A percentile compares a stretch with the other conserved stretches of the same genome.
Evolutionary conservation across 169 alveolate species (phyloP).

Genomic region (Theileria orientalis): DNA sequence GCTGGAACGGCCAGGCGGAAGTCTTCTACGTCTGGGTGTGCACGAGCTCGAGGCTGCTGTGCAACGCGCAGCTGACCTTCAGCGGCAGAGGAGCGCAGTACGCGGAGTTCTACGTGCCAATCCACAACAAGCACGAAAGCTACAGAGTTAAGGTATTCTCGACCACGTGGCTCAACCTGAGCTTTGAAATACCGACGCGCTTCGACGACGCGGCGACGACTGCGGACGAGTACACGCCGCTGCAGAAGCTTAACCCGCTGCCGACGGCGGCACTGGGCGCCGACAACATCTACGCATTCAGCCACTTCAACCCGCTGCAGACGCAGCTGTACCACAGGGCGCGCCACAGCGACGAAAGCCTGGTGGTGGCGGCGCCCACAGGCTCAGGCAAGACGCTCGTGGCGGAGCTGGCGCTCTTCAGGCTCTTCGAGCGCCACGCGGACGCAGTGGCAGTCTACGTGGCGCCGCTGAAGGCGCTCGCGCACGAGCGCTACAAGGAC

Average conservation of each 20-base stretch:
- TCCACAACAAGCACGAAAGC: conserved; percentile 13
- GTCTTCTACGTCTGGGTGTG: conserved; percentile 60
- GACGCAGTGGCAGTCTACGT: conserved; percentile 91
- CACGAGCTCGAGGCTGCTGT: conserved; percentile 26
- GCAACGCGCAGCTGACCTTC: conserved; percentile 23
- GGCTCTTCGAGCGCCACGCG: conserved; percentile 83
- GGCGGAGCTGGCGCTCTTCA: conserved; percentile 94
- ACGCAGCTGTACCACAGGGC: conserved; percentile 95
- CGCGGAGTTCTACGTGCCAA: conserved; percentile 47
- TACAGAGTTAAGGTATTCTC: conserved; percentile 46
- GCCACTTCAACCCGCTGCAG: conserved; percentile 93
- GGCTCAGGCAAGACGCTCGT: conserved; percentile 98
- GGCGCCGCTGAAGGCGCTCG: conserved; percentile 99
- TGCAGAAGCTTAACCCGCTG: conserved; percentile 43
- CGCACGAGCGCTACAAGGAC: conserved; percentile 80
- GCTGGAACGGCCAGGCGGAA: conserved; percentile 86
- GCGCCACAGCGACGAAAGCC: conserved; percentile 93
- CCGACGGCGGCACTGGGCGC: conserved; percentile 29
- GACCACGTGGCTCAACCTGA: conserved; percentile 47
- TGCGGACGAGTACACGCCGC: conserved; percentile 47
- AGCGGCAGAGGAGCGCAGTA: not conserved
- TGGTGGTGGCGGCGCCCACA: conserved; percentile 99
- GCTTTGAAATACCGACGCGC: conserved; percentile 20
- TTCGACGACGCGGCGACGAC: not conserved
- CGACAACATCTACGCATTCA: conserved; percentile 46